These are phyloP conservation scores for Mycena belliarum DNA, from an alignment of 768 basidiomycete species.

Conservation along the genomic window DNA sequence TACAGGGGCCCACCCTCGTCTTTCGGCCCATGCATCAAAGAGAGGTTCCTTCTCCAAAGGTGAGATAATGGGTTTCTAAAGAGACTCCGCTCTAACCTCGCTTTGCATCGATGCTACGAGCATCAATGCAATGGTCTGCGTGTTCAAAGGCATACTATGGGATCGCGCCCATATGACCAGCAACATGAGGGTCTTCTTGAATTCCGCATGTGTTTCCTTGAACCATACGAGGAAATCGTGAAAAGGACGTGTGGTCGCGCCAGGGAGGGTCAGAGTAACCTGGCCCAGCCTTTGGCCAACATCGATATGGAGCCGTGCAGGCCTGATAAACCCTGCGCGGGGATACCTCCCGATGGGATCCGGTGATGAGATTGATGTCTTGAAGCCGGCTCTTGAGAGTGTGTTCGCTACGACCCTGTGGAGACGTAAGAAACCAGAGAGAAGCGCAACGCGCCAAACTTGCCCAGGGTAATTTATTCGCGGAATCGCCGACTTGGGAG, in stretches of 20 bases:
- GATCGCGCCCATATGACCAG: constrained; percentile 9
- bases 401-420: constrained; percentile 6
- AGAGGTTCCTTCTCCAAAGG: background rate
- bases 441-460: background rate
- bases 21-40: background rate
- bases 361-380: background rate
- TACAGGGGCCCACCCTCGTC: background rate
- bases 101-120: constrained; percentile 2
- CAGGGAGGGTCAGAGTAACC: constrained; percentile 7
- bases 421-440: background rate
- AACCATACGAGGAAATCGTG: background rate
- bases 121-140: constrained; percentile 1
- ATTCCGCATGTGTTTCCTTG: background rate
- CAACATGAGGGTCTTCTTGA: background rate
- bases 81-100: background rate
- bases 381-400: constrained; percentile 5
- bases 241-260: background rate
- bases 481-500: background rate
- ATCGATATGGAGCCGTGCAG: constrained; percentile 1
- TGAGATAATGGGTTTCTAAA: background rate
- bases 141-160: background rate
- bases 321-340: background rate
- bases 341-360: no score
- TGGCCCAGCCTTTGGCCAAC: background rate
- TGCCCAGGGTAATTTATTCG: constrained; percentile 4